Evolutionary conservation across 164 flowering plant species (phyloP).

Genomic region (Paratinospora sagittata): DNA sequence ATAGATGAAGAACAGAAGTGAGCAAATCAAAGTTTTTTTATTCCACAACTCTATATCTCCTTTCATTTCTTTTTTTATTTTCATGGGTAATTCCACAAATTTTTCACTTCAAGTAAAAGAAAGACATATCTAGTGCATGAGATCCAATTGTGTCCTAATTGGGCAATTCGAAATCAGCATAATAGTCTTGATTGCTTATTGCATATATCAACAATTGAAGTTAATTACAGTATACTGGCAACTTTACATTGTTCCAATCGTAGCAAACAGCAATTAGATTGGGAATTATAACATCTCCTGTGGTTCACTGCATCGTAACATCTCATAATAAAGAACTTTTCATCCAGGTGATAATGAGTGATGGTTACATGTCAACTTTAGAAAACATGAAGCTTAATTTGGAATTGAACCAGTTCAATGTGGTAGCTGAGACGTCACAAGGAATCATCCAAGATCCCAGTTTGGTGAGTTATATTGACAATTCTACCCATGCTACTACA

Average conservation of each 20-base stretch:
- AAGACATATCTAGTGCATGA: no score
- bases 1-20: not conserved
- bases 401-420: slow-evolving; percentile 53
- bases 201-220: not conserved
- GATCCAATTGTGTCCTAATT: not conserved
- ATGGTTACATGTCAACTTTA: slow-evolving; percentile 73
- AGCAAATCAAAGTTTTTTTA: not conserved
- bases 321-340: slow-evolving; percentile 8
- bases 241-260: not conserved
- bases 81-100: not conserved
- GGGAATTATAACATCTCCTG: not conserved
- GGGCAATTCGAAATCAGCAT: not conserved
- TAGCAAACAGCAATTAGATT: not conserved
- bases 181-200: not conserved
- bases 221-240: not conserved
- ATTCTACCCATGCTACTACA: not conserved
- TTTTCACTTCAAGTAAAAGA: not conserved
- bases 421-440: slow-evolving; percentile 16
- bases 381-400: slow-evolving; percentile 75
- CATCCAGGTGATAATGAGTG: slow-evolving; percentile 73
- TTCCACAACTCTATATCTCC: not conserved
- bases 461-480: slow-evolving; percentile 28
- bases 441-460: slow-evolving; percentile 12
- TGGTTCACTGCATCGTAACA: not conserved
- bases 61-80: not conserved